Conservation (phyloP, 768 basidiomycete species). For the Obba rivulosa region DNA sequence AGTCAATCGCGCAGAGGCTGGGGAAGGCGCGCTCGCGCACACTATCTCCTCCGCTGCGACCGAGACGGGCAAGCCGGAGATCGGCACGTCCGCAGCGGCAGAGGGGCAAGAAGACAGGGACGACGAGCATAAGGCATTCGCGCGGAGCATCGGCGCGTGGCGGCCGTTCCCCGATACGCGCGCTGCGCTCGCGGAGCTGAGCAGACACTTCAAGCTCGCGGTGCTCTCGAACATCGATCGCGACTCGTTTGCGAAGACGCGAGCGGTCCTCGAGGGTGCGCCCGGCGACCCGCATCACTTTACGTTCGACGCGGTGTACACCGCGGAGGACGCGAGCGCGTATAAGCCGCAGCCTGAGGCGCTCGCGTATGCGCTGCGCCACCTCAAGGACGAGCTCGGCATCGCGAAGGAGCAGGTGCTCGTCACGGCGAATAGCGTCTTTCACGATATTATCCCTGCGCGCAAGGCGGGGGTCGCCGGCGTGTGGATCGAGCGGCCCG, state of each 20-base stretch:
- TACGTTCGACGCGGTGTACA: slow-evolving; percentile 61
- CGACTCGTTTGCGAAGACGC: slow-evolving; percentile 55
- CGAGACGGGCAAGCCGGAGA: slow-evolving; percentile 1
- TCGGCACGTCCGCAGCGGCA: slow-evolving; percentile 8
- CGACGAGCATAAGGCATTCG: slow-evolving; percentile 34
- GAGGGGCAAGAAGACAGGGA: background rate
- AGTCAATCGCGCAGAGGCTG: background rate
- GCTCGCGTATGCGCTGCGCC: slow-evolving; percentile 44
- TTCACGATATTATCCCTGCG: slow-evolving; percentile 64
- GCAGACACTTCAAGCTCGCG: slow-evolving; percentile 60
- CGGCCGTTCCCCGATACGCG: slow-evolving; percentile 62
- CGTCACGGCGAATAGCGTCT: slow-evolving; percentile 62
- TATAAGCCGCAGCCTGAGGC: slow-evolving; percentile 65
- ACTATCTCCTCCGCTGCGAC: slow-evolving; percentile 3
- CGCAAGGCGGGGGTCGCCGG: slow-evolving; percentile 48
- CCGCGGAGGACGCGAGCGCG: slow-evolving; percentile 66
- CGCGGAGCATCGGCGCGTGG: slow-evolving; percentile 57
- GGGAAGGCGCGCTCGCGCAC: background rate
- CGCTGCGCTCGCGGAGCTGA: slow-evolving; percentile 52
- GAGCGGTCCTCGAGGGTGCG: slow-evolving; percentile 38
- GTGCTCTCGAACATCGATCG: slow-evolving; percentile 77
- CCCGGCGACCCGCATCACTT: slow-evolving; percentile 27
- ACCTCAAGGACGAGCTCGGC: slow-evolving; percentile 24
- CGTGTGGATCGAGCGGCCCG: slow-evolving; percentile 62
- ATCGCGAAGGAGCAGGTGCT: slow-evolving; percentile 44